phyloP scores from a whole-genome alignment of 805 yeast genomes.

The Jamesozyma hellenica region DNA sequence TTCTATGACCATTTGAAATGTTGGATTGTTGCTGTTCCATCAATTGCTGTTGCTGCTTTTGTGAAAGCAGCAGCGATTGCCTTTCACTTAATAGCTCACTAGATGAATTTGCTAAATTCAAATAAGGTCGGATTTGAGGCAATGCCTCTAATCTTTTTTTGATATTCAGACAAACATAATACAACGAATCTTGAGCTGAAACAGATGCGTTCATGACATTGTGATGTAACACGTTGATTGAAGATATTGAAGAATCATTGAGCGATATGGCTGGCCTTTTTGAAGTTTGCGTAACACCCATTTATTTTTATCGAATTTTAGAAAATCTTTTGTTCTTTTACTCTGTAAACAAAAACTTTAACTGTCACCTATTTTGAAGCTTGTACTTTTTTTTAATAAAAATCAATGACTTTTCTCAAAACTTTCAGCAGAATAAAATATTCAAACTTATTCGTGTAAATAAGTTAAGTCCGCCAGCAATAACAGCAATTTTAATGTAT shows the following conservation, averaged over 20 bases:
- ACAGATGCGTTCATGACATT: slow-evolving; percentile 56
- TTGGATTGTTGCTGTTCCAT: slow-evolving; percentile 6
- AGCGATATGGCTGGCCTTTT: slow-evolving; percentile 1
- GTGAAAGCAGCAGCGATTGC: slow-evolving; percentile 47
- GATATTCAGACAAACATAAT: slow-evolving; percentile 51
- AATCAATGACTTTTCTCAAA: no score
- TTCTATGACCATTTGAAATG: slow-evolving; percentile 11
- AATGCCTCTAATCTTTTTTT: slow-evolving; percentile 46
- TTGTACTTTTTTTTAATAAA: no score
- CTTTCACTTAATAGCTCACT: slow-evolving; percentile 66
- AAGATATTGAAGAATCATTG: slow-evolving; percentile 4
- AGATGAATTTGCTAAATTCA: slow-evolving; percentile 50
- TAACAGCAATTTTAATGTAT: no score
- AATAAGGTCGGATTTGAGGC: slow-evolving; percentile 59
- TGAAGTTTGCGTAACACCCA: slow-evolving; percentile 3
- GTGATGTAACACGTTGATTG: slow-evolving; percentile 11
- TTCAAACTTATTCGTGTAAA: no score
- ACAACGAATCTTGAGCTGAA: slow-evolving; percentile 55
- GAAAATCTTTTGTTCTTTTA: no score
- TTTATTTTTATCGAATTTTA: background rate
- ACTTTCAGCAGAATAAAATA: no score
- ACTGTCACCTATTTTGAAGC: no score
- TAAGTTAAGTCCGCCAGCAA: no score
- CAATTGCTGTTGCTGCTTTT: slow-evolving; percentile 28
- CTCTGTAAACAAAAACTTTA: no score